Base-by-base conservation (phyloP, 2,329 filamentous ascomycete species). In the Periconia macrospinosa region DNA sequence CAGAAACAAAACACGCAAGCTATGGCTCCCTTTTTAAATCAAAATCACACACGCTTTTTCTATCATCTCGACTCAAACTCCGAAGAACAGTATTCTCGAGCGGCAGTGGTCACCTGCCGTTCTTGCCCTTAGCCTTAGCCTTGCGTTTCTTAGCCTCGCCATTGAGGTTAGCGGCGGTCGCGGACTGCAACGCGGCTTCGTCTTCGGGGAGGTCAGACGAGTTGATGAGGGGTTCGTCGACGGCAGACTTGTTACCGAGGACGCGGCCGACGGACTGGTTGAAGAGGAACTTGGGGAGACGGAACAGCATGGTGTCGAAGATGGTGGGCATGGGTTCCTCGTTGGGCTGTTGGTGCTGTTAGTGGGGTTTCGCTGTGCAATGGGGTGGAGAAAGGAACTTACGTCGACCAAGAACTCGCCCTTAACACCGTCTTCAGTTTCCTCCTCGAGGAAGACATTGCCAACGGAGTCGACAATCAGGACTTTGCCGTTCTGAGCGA, bases 401-500 rank as follows among this genome's bases (percentile, higher is more conserved):
- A 97, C 86, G 72, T 99, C 93, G 55, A 99, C 86, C 59, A 97
- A 78, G 70, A 88, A 96, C 71, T 97, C 91, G 62, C 89, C 84
- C 30, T 86, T 83, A 51, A 90, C 86, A 49, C 94, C 94, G 20
- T 97, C 91, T 62, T 92, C 92, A 48, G 91, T 91, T 65, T 91
- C 84, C 69, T 96, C 90, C 75, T 97, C 92, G n/a, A 99, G 81
- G 70, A 91, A 99, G 13, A 99, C 94, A 65, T 97, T 92, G 27
- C 94, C 94, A 10, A 88, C 80, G 0, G 90, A 91, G 75, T 99
- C 93, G 3, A 99, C 94, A 52, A 99, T 88, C 37, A 99, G 80
- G 1, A 96, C 82, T 79, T 97, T 99, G 62, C 94, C 94, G 66
- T 99, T 99, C 79, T 96, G 89, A 2, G 92, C 93, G 23, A 92